phyloP scores from a whole-genome alignment of 768 basidiomycete genomes.

The Porphyrellus cyaneotinctus region DNA sequence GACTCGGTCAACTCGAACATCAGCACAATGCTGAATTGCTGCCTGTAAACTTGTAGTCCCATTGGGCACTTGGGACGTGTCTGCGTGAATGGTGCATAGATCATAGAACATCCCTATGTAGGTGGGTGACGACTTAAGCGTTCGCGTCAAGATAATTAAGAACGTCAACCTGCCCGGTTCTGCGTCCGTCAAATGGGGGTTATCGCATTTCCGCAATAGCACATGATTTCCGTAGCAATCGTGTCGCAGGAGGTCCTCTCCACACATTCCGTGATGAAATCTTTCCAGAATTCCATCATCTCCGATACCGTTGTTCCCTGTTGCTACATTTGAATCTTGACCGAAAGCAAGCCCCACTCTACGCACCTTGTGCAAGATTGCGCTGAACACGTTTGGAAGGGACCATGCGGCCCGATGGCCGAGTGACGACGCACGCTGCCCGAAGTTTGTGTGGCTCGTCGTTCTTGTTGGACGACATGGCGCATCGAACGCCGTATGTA shows the following conservation, averaged over 20 bases:
- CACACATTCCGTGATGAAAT: slow-evolving; percentile 29
- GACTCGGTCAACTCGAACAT: slow-evolving; percentile 44
- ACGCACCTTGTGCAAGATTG: slow-evolving; percentile 28
- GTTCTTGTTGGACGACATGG: slow-evolving; percentile 26
- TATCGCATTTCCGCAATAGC: slow-evolving; percentile 24
- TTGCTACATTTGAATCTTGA: background rate
- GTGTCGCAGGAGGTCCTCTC: slow-evolving; percentile 28
- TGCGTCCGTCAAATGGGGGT: slow-evolving; percentile 30
- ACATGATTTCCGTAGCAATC: slow-evolving; percentile 30
- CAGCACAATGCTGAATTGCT: slow-evolving; percentile 38
- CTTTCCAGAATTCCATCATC: slow-evolving; percentile 31
- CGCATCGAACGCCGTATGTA: slow-evolving; percentile 37
- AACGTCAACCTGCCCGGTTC: slow-evolving; percentile 21
- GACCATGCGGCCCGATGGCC: slow-evolving; percentile 32
- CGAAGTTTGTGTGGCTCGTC: slow-evolving; percentile 31
- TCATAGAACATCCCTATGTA: slow-evolving; percentile 26
- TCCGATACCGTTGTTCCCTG: slow-evolving; percentile 30
- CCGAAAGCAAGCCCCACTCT: background rate
- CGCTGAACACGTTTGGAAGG: slow-evolving; percentile 31
- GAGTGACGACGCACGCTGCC: slow-evolving; percentile 25
- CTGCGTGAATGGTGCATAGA: slow-evolving; percentile 21
- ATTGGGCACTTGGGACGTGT: slow-evolving; percentile 29
- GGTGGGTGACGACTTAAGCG: background rate
- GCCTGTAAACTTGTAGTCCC: slow-evolving; percentile 30
- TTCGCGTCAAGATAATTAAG: no score